Percentiles rank a stretch among this genome's conserved stretches.
Conservation (phyloP, 371 early-diverging fungal species). For the Vittaforma corneae region DNA sequence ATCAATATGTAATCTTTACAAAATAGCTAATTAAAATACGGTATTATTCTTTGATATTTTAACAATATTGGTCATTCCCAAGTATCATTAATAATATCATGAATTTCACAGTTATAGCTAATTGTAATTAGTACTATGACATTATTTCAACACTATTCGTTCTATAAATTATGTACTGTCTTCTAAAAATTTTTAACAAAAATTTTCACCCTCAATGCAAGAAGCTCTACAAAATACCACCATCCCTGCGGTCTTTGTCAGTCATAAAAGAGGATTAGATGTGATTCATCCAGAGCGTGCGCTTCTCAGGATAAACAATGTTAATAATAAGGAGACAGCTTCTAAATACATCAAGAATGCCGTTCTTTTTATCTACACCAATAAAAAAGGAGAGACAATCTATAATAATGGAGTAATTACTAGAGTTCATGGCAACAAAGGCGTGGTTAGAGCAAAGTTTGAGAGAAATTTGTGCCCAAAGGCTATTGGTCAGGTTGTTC, state of each 20-base stretch:
- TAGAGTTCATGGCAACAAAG: conserved; percentile 55
- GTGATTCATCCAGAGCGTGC: conserved; percentile 46
- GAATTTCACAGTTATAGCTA: neutral
- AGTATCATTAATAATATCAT: neutral
- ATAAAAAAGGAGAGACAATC: conserved; percentile 32
- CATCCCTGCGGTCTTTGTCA: conserved; percentile 56
- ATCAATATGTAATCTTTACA: neutral
- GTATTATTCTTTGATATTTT: neutral
- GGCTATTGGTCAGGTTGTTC: conserved; percentile 45
- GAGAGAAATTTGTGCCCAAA: conserved; percentile 54
- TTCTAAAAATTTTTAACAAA: conserved; percentile 17
- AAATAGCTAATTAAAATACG: neutral
- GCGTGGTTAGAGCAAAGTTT: conserved; percentile 56
- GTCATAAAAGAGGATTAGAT: conserved; percentile 53
- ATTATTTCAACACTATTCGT: too few relatives aligned
- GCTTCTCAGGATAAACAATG: conserved; percentile 51
- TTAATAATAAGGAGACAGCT: conserved; percentile 47
- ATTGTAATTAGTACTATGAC: neutral
- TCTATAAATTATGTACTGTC: neutral
- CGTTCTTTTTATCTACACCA: conserved; percentile 47
- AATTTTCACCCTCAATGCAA: conserved; percentile 20
- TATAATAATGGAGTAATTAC: conserved; percentile 46
- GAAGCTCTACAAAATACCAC: conserved; percentile 23
- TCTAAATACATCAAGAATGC: conserved; percentile 53
- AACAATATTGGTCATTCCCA: neutral